phyloP scores from a whole-genome alignment of 495 filamentous ascomycete species.

The Lichenothelia convexa region DNA sequence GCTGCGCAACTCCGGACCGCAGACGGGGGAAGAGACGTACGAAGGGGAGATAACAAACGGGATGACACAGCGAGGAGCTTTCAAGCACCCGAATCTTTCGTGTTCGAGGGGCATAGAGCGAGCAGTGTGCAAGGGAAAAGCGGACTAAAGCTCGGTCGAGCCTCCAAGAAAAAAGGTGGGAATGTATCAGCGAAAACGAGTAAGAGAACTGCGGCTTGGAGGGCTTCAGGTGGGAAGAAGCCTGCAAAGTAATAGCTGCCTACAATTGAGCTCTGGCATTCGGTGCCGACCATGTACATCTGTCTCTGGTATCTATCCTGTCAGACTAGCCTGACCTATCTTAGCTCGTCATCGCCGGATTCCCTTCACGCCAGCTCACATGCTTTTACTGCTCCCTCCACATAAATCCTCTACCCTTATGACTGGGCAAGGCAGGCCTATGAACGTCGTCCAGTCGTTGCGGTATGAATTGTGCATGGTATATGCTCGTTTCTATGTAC shows the following conservation, averaged over 20 bases:
- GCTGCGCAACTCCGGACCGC: conserved; percentile 40
- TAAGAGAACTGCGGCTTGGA: conserved; percentile 26
- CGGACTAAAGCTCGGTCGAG: conserved; percentile 24
- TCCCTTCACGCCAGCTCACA: too few species aligned
- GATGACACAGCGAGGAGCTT: conserved; percentile 2
- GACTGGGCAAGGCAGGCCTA: too few species aligned
- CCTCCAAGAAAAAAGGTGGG: conserved; percentile 40
- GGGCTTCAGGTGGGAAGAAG: conserved; percentile 23
- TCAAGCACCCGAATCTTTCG: conserved; percentile 41
- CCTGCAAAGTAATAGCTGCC: conserved; percentile 4
- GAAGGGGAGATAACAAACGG: background rate
- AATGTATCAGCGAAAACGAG: conserved; percentile 29
- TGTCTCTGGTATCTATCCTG: too few species aligned
- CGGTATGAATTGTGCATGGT: too few species aligned
- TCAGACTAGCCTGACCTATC: too few species aligned
- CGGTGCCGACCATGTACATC: too few species aligned
- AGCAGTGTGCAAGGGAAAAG: conserved; percentile 41
- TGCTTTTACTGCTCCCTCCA: too few species aligned
- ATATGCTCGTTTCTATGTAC: too few species aligned
- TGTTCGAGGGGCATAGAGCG: conserved; percentile 85
- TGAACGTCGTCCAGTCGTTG: too few species aligned
- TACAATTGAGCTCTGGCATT: too few species aligned
- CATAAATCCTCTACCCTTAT: too few species aligned
- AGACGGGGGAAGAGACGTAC: conserved; percentile 11
- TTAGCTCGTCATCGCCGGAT: too few species aligned